Percentiles rank a stretch among this genome's conserved stretches.
Evolutionary conservation across 305 asterid genomes (phyloP).

Genomic region (Fraxinus paxiana): DNA sequence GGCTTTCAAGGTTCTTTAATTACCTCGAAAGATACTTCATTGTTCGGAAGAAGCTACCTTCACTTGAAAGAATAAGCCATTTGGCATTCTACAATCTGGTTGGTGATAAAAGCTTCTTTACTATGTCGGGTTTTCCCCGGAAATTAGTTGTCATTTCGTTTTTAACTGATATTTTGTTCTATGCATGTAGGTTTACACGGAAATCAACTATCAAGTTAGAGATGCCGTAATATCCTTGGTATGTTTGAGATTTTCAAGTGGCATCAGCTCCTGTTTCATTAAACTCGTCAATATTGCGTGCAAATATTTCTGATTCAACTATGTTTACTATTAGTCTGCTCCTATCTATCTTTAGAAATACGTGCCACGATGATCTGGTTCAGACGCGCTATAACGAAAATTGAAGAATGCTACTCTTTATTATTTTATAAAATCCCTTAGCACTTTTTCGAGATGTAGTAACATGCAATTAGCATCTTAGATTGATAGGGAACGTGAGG

Average conservation of each 20-base stretch:
- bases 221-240: not conserved
- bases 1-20: not conserved
- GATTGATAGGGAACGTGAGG: not conserved
- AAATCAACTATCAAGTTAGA: not conserved
- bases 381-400: not conserved
- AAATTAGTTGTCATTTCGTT: not conserved
- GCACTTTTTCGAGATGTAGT: not conserved
- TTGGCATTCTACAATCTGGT: not conserved
- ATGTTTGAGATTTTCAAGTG: not conserved
- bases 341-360: not conserved
- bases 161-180: not conserved
- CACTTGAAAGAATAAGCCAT: not conserved
- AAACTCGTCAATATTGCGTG: not conserved
- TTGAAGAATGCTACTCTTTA: not conserved
- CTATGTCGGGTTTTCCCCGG: not conserved
- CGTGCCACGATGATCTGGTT: not conserved
- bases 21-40: not conserved
- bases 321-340: not conserved
- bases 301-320: not conserved
- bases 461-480: not conserved
- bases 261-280: not conserved
- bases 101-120: not conserved
- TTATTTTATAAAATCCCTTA: not conserved
- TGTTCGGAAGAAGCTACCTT: not conserved
- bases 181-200: not conserved